Conservation (phyloP, 371 early-diverging fungal genomes). For the Fennellomyces sp. region DNA sequence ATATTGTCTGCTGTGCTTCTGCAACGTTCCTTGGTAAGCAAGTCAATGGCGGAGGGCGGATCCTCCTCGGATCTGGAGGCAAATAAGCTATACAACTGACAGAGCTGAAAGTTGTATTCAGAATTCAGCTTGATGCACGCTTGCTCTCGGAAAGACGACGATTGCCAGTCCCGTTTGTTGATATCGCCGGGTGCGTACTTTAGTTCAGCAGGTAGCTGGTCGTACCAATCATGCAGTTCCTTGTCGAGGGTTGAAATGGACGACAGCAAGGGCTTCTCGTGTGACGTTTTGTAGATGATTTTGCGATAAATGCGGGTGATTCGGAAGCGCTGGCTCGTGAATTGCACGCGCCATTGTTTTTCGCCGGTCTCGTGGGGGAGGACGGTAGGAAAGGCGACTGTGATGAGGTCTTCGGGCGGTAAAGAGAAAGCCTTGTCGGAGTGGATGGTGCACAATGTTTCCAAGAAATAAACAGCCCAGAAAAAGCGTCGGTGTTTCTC, state of each 20-base stretch:
- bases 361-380: slow-evolving; percentile 27
- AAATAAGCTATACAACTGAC: slow-evolving; percentile 30
- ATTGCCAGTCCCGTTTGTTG: slow-evolving; percentile 15
- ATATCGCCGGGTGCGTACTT: slow-evolving; percentile 20
- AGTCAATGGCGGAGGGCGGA: slow-evolving; percentile 20
- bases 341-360: slow-evolving; percentile 20
- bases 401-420: slow-evolving; percentile 19
- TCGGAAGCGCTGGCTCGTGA: slow-evolving; percentile 25
- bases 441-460: slow-evolving; percentile 29
- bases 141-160: slow-evolving; percentile 34
- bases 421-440: slow-evolving; percentile 28
- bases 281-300: slow-evolving; percentile 18
- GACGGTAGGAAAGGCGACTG: slow-evolving; percentile 12
- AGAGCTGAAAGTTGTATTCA: slow-evolving; percentile 32
- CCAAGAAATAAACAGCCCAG: slow-evolving; percentile 42
- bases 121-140: slow-evolving; percentile 32
- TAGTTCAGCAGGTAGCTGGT: slow-evolving; percentile 23
- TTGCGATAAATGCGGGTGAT: slow-evolving; percentile 29
- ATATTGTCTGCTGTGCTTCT: slow-evolving; percentile 25
- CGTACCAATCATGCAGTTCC: slow-evolving; percentile 20
- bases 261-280: slow-evolving; percentile 20
- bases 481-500: slow-evolving; percentile 41
- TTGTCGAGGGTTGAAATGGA: slow-evolving; percentile 26
- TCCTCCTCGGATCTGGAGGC: slow-evolving; percentile 14
- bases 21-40: slow-evolving; percentile 22